Base-by-base conservation (phyloP, 2,329 filamentous ascomycete species). In the Knoxdaviesia proteae region DNA sequence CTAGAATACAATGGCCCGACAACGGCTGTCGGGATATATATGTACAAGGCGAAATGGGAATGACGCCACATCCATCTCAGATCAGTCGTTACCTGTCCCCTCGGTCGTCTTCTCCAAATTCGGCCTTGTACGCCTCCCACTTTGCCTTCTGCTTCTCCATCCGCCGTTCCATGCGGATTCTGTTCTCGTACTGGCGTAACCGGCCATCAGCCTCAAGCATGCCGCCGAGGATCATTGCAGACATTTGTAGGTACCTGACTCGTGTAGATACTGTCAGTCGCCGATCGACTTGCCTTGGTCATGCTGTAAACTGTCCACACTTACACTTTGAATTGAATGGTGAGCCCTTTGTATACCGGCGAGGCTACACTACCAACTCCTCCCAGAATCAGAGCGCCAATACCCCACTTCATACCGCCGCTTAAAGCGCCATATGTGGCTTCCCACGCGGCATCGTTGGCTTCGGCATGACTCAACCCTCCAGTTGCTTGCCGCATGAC, bases 201-300 rank as follows among this genome's bases (percentile, higher is more conserved):
- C 76, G 67, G 44, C 64, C 60, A 53, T 88, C 82, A 3, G 80
- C 82, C 61, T 84, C 79, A 43, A 87, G 68, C 68, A 82, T 81
- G 52, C 74, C 69, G 38, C 82, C 82, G 34, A 84, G 53, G n/a
- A 81, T 77, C 81, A 87, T 87, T 46, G 75, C 77, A n/a, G 77
- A 82, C 78, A 86, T 84, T 57, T 86, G 80, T 10, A 87, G 63
- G 54, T 84, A 88, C 32, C 82, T 87, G 29, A 39, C 37, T 42
- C 38, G 30, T 33, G 11, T 6, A 32, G 38, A 41, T 34, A 20
- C 20, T 20, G 37, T 40, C 34, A 40, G n/a, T n/a, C 11, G 6
- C 6, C 6, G 4, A 6, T 7, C 29, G 20, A 35, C 7, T 34
- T 11, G 30, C n/a, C 34, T 20, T 20, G 20, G 20, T 20, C 20